A percentile compares a stretch with the other conserved stretches of the same genome.
phyloP scores from a whole-genome alignment of 140 eudicot genomes.

The Stevia rebaudiana region DNA sequence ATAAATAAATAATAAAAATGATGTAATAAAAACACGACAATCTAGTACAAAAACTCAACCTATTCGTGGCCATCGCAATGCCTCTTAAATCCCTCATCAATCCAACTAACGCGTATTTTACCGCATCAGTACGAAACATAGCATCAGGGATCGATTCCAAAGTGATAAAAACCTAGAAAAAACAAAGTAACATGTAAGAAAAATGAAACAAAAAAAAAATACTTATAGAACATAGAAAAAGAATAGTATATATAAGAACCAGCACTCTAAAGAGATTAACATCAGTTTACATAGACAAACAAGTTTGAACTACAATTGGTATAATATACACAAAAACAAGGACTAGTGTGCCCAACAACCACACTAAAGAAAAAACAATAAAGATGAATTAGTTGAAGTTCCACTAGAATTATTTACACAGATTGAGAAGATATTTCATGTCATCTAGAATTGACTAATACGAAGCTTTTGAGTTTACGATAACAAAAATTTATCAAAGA shows the following conservation, averaged over 20 bases:
- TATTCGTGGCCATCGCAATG: slow-evolving; percentile 88
- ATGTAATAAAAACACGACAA: neutral
- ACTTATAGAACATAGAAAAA: neutral
- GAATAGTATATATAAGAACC: neutral
- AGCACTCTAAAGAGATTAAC: slow-evolving; percentile 3
- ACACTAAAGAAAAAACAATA: neutral
- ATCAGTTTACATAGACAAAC: neutral
- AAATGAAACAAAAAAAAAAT: neutral
- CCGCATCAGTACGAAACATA: slow-evolving; percentile 70
- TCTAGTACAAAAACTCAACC: slow-evolving; percentile 37
- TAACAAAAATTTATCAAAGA: neutral
- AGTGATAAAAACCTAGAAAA: slow-evolving; percentile 59
- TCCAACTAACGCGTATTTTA: slow-evolving; percentile 78
- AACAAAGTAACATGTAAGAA: slow-evolving; percentile 10
- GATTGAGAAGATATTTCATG: slow-evolving; percentile 1
- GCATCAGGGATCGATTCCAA: slow-evolving; percentile 72
- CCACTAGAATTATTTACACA: neutral
- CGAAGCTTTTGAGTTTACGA: neutral
- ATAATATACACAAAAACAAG: neutral
- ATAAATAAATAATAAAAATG: too few species aligned
- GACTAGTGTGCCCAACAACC: neutral
- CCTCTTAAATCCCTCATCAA: slow-evolving; percentile 97
- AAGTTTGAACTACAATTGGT: slow-evolving; percentile 2
- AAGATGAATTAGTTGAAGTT: neutral
- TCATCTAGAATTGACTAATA: neutral